Evolutionary conservation across 2,329 filamentous ascomycete species (phyloP).

Genomic region (Colletotrichum chrysophilum): DNA sequence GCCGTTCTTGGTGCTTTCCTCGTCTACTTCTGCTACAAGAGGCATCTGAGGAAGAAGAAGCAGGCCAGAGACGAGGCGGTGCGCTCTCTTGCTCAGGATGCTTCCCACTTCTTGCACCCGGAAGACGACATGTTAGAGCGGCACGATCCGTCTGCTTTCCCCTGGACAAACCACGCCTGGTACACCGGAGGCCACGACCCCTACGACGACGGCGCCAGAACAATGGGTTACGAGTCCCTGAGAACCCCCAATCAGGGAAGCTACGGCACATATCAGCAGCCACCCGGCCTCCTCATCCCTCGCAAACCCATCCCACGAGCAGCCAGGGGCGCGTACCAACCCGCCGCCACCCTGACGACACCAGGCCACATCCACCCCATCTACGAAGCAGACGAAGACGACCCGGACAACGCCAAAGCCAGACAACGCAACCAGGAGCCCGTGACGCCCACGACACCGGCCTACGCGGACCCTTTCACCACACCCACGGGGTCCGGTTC

Average conservation of each 20-base stretch:
- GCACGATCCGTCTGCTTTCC: conserved; percentile 34
- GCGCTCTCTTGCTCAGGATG: conserved; percentile 54
- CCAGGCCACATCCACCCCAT: conserved; percentile 61
- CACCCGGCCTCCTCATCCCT: conserved; percentile 29
- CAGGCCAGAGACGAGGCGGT: conserved; percentile 49
- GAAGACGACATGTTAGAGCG: conserved; percentile 53
- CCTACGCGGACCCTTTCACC: conserved; percentile 54
- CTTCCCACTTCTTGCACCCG: conserved; percentile 46
- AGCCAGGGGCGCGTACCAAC: conserved; percentile 24
- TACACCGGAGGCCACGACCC: conserved; percentile 51
- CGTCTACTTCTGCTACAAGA: conserved; percentile 56
- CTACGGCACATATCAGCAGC: conserved; percentile 20
- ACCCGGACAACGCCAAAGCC: conserved; percentile 30
- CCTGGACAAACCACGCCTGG: conserved; percentile 42
- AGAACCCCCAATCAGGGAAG: conserved; percentile 32
- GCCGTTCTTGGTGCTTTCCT: conserved; percentile 52
- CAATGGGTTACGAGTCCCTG: conserved; percentile 57
- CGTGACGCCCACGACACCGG: conserved; percentile 39
- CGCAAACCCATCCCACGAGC: conserved; percentile 36
- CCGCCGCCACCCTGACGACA: background rate
- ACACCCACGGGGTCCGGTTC: conserved; percentile 40
- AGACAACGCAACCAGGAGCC: conserved; percentile 23
- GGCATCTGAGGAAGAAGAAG: conserved; percentile 33
- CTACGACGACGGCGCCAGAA: conserved; percentile 43
- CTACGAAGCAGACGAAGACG: conserved; percentile 63